phyloP scores from a whole-genome alignment of 2,329 filamentous ascomycete species.

The Graphilbum fragrans region DNA sequence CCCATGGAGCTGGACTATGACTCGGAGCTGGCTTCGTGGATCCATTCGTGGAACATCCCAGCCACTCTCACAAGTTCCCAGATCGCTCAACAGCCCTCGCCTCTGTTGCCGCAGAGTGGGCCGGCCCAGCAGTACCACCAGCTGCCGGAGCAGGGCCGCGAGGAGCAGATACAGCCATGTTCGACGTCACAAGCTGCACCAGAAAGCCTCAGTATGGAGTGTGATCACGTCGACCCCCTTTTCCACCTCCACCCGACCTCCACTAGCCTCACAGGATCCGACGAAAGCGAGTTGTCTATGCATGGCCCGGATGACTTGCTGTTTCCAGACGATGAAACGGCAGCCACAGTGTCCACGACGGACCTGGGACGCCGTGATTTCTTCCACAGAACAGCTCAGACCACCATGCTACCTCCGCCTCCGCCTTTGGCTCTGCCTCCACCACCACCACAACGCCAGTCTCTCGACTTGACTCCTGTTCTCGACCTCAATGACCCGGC shows the following conservation, averaged over 20 bases:
- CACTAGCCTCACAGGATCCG: too few species aligned
- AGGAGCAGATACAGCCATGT: not conserved
- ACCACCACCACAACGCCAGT: not conserved
- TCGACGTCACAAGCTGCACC: too few species aligned
- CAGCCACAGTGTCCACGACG: too few species aligned
- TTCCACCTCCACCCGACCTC: too few species aligned
- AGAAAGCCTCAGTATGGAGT: too few species aligned
- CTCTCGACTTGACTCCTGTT: not conserved
- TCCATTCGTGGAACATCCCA: slow-evolving; percentile 9
- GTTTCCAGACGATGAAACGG: slow-evolving; percentile 11
- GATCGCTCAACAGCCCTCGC: too few species aligned
- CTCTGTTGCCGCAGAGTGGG: too few species aligned
- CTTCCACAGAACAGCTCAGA: not conserved
- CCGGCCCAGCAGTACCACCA: not conserved
- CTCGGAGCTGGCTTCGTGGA: slow-evolving; percentile 13
- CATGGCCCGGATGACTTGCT: slow-evolving; percentile 9
- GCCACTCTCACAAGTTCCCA: too few species aligned
- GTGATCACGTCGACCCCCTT: too few species aligned
- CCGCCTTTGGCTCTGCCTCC: not conserved
- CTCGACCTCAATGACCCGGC: slow-evolving; percentile 10
- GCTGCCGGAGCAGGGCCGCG: not conserved
- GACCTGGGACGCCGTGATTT: too few species aligned
- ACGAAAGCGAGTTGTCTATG: too few species aligned
- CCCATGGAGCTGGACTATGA: slow-evolving; percentile 18
- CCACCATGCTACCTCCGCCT: not conserved